Evolutionary conservation across 83 land plant genomes (phyloP).

Genomic region (Thuja plicata): DNA sequence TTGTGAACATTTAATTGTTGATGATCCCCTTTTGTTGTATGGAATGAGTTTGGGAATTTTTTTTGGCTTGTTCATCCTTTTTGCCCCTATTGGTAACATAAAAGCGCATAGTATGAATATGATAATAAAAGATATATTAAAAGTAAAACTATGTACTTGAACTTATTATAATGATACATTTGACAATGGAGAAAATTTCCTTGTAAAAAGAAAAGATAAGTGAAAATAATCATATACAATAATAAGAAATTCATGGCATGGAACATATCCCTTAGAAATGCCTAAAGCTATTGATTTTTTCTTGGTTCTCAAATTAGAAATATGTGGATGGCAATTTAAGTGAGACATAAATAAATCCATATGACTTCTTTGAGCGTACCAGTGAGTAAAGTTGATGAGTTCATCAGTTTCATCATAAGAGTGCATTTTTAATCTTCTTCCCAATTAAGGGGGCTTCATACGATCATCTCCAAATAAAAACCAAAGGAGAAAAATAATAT

Average conservation of each 20-base stretch:
- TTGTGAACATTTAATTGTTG: no score
- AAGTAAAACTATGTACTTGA: no score
- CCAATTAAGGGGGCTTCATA: not conserved
- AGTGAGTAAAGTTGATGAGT: not conserved
- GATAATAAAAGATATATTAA: no score
- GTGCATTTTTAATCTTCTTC: not conserved
- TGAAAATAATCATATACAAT: not conserved
- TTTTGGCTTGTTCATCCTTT: no score
- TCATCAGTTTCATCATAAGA: not conserved
- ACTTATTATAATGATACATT: no score
- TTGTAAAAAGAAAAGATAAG: no score
- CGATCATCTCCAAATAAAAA: not conserved
- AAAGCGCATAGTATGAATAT: no score
- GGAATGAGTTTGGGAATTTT: no score
- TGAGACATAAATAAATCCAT: not conserved
- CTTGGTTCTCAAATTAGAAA: not conserved
- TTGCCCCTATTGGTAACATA: no score
- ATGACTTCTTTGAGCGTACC: not conserved
- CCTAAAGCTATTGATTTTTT: not conserved
- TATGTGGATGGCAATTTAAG: not conserved
- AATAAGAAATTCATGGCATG: not conserved
- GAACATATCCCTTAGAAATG: not conserved
- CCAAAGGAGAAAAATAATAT: no score
- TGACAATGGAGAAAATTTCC: not conserved
- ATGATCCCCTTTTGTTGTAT: no score